These are phyloP conservation scores for Nidularia sp. DNA, from an alignment of 768 basidiomycete genomes.

Conservation along the genomic window DNA sequence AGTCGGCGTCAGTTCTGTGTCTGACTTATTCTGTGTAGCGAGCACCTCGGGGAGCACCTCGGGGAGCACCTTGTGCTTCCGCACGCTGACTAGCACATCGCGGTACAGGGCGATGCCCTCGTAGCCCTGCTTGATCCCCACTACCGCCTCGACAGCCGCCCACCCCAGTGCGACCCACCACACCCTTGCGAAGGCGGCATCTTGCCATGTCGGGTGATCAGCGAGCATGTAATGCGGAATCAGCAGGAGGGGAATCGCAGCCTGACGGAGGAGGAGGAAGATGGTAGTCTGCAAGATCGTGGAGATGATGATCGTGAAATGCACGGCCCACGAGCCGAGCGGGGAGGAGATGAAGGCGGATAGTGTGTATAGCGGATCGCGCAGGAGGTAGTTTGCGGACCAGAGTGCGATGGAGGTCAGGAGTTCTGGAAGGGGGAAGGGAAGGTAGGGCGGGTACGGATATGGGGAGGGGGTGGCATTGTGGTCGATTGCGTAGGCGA, in stretches of 20 bases:
- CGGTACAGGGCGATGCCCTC: slow-evolving; percentile 62
- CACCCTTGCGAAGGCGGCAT: slow-evolving; percentile 56
- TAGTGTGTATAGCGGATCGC: slow-evolving; percentile 40
- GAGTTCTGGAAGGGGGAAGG: slow-evolving; percentile 64
- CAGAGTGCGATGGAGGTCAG: slow-evolving; percentile 59
- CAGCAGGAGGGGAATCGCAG: slow-evolving; percentile 48
- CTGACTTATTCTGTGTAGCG: neutral
- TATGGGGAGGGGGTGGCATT: slow-evolving; percentile 20
- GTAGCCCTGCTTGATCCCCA: slow-evolving; percentile 69
- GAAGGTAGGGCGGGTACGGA: slow-evolving; percentile 46
- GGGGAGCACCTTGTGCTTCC: slow-evolving; percentile 15
- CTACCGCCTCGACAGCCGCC: slow-evolving; percentile 65
- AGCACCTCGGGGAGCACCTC: neutral
- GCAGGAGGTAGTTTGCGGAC: slow-evolving; percentile 51
- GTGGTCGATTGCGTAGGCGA: slow-evolving; percentile 39
- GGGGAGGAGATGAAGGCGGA: slow-evolving; percentile 21
- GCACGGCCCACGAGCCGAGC: slow-evolving; percentile 21
- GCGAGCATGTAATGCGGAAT: slow-evolving; percentile 38
- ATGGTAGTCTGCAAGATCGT: slow-evolving; percentile 45
- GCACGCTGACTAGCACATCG: slow-evolving; percentile 55
- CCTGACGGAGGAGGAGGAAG: slow-evolving; percentile 50
- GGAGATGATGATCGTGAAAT: slow-evolving; percentile 28
- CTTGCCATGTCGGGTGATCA: slow-evolving; percentile 48
- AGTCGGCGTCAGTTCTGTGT: neutral
- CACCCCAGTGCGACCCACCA: slow-evolving; percentile 82